These are phyloP conservation scores for Trichomonascus vanleenenianus DNA, from an alignment of 805 yeast species.

Conservation along the genomic window DNA sequence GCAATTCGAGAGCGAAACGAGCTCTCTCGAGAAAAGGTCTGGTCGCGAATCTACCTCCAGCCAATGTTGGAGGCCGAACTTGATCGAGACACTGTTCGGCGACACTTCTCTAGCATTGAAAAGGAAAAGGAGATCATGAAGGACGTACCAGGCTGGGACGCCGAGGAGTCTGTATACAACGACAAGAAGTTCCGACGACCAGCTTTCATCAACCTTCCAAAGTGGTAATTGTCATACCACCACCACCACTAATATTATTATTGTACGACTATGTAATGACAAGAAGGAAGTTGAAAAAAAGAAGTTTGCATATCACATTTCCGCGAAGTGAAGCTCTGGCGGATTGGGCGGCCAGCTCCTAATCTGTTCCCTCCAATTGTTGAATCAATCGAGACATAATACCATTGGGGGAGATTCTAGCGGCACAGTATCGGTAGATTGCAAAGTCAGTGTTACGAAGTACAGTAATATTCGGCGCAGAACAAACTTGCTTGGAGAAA, in stretches of 20 bases:
- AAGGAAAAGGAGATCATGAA: conserved; percentile 65
- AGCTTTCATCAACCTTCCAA: conserved; percentile 25
- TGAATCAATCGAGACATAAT: no score
- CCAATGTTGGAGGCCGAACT: conserved; percentile 77
- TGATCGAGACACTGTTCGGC: conserved; percentile 70
- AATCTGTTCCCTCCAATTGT: no score
- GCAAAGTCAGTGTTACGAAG: no score
- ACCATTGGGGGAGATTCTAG: no score
- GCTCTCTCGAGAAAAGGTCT: conserved; percentile 62
- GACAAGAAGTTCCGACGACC: conserved; percentile 37
- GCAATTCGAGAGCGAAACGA: conserved; percentile 71
- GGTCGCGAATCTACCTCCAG: conserved; percentile 66
- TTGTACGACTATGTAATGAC: not conserved
- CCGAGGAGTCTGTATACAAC: conserved; percentile 39
- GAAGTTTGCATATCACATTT: no score
- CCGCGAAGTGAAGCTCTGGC: no score
- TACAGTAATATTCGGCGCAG: no score
- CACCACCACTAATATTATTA: not conserved
- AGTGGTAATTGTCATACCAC: conserved; percentile 21
- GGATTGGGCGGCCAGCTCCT: no score
- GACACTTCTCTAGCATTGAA: conserved; percentile 55
- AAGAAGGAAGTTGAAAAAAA: no score
- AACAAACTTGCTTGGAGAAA: no score
- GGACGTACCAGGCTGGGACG: conserved; percentile 56
- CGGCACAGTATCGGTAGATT: no score